These are phyloP conservation scores for Postia placenta DNA, from an alignment of 768 basidiomycete species.

Conservation along the genomic window DNA sequence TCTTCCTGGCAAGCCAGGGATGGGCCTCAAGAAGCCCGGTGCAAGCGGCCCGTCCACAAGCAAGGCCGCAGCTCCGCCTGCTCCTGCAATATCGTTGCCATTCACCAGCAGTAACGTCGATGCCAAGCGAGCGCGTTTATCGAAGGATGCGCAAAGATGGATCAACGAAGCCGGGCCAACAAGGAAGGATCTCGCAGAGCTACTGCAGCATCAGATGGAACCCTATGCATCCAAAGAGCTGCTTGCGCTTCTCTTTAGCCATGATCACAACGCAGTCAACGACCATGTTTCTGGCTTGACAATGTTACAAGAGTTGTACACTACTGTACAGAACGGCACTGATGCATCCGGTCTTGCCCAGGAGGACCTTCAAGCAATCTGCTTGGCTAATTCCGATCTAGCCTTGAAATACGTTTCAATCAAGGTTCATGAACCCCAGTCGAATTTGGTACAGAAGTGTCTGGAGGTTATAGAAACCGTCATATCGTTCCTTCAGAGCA, in stretches of 20 bases:
- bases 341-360: conserved; percentile 40
- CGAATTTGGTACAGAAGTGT: conserved; percentile 82
- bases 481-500: conserved; percentile 63
- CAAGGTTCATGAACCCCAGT: conserved; percentile 84
- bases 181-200: conserved; percentile 81
- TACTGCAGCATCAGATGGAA: conserved; percentile 90
- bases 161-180: conserved; percentile 80
- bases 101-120: conserved; percentile 54
- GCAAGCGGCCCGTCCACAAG: conserved; percentile 21
- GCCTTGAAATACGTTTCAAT: conserved; percentile 91
- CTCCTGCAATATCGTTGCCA: conserved; percentile 24
- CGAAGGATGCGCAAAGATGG: conserved; percentile 79
- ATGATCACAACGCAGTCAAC: conserved; percentile 92
- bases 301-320: conserved; percentile 70
- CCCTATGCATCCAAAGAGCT: conserved; percentile 73
- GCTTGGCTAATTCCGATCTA: conserved; percentile 85
- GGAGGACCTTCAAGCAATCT: conserved; percentile 52
- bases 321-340: conserved; percentile 47
- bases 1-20: conserved; percentile 31
- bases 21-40: conserved; percentile 41
- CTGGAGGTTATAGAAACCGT: conserved; percentile 82
- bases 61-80: conserved; percentile 29
- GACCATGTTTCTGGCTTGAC: conserved; percentile 81
- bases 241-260: conserved; percentile 78
- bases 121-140: conserved; percentile 57